Evolutionary conservation across 768 basidiomycete species (phyloP).

Genomic region (Agaricus bisporus): DNA sequence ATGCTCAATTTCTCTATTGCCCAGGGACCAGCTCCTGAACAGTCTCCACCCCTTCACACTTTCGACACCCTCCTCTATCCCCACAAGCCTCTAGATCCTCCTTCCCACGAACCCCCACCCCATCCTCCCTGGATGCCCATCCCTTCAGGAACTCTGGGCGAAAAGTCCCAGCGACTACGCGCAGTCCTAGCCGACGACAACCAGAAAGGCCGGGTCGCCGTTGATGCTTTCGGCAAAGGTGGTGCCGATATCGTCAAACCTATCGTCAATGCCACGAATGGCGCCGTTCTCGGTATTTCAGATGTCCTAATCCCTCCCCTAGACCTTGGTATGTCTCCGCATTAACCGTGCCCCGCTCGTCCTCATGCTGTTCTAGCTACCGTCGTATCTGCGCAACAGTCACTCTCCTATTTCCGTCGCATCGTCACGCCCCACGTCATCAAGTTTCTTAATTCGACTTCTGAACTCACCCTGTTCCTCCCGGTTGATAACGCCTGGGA

Average conservation of each 20-base stretch:
- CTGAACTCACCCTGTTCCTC: slow-evolving; percentile 83
- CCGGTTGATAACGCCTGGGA: slow-evolving; percentile 84
- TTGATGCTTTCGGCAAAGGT: slow-evolving; percentile 73
- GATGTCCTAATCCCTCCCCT: slow-evolving; percentile 70
- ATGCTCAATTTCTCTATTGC: slow-evolving; percentile 76
- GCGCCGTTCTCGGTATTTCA: slow-evolving; percentile 69
- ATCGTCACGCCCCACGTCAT: slow-evolving; percentile 60
- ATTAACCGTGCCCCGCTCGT: background rate
- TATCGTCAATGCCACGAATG: slow-evolving; percentile 59
- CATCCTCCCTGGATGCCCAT: slow-evolving; percentile 82
- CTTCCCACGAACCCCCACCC: slow-evolving; percentile 65
- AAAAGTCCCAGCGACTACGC: slow-evolving; percentile 77
- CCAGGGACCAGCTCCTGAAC: slow-evolving; percentile 30
- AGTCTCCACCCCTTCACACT: slow-evolving; percentile 30
- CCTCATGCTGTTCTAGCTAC: slow-evolving; percentile 36
- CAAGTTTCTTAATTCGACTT: slow-evolving; percentile 52
- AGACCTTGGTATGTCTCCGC: slow-evolving; percentile 53
- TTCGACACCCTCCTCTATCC: slow-evolving; percentile 71
- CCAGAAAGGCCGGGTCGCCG: slow-evolving; percentile 52
- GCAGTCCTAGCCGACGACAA: slow-evolving; percentile 44
- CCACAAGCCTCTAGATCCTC: slow-evolving; percentile 47
- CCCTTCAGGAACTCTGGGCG: slow-evolving; percentile 76
- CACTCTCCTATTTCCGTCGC: slow-evolving; percentile 68
- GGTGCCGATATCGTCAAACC: slow-evolving; percentile 64
- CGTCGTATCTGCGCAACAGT: slow-evolving; percentile 50